phyloP scores from a whole-genome alignment of 352 stramenopile genomes.

The Phytopythium delawarense region DNA sequence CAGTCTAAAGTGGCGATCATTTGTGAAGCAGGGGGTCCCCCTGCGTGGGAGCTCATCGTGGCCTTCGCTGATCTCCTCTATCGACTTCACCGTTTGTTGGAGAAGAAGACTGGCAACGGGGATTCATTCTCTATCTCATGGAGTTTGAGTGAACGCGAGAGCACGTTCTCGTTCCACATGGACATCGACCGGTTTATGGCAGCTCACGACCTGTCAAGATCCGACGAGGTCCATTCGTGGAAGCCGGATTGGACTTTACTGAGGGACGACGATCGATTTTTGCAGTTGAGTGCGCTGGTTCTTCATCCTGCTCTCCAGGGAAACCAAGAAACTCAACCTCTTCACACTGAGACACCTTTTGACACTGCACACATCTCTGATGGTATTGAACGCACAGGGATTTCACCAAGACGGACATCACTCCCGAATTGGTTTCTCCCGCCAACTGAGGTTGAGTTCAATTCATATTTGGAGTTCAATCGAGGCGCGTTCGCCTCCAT shows the following conservation, averaged over 20 bases:
- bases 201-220: background rate
- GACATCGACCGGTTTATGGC: background rate
- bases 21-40: background rate
- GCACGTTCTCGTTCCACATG: background rate
- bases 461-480: background rate
- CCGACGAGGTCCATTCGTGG: background rate
- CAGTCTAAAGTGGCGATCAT: background rate
- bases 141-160: background rate
- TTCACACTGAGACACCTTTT: no score
- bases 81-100: background rate
- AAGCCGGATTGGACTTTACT: background rate
- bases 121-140: no score
- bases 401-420: background rate
- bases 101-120: background rate
- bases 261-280: background rate
- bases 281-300: no score
- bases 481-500: constrained; percentile 12
- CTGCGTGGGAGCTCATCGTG: background rate
- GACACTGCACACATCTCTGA: no score
- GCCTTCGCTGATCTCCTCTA: background rate
- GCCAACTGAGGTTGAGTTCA: background rate
- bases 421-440: background rate
- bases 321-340: no score
- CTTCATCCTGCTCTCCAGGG: no score
- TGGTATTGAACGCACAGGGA: background rate